Percentiles rank a stretch among this genome's conserved stretches.
These are phyloP conservation scores for Lolium rigidum DNA, from an alignment of 176 grass and related monocot genomes.

Conservation along the genomic window DNA sequence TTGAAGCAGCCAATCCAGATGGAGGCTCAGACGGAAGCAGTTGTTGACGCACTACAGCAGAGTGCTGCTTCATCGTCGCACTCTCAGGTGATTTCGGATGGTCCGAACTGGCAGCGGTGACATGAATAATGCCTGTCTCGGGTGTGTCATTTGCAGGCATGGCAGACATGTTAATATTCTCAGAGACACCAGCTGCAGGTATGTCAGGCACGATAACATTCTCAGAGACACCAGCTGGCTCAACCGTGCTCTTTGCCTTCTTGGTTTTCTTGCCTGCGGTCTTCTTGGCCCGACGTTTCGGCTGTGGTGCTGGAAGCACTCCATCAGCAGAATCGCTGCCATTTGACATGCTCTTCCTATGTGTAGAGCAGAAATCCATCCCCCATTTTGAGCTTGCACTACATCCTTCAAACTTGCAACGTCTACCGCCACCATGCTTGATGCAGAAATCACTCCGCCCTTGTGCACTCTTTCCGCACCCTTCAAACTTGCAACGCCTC, in stretches of 20 bases:
- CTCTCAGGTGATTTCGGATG: slow-evolving; percentile 24
- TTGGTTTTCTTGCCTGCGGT: not conserved
- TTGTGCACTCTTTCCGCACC: slow-evolving; percentile 54
- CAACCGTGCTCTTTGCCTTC: slow-evolving; percentile 25
- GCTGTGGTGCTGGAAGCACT: not conserved
- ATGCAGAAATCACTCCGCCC: slow-evolving; percentile 50
- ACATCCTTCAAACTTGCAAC: slow-evolving; percentile 50
- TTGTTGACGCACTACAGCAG: not conserved
- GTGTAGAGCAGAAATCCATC: slow-evolving; percentile 45
- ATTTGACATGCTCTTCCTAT: slow-evolving; percentile 37
- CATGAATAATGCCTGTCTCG: slow-evolving; percentile 12
- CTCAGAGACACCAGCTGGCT: not conserved
- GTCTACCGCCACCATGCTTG: slow-evolving; percentile 49
- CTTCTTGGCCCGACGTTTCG: slow-evolving; percentile 28
- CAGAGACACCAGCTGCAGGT: not conserved
- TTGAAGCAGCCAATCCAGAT: slow-evolving; percentile 19
- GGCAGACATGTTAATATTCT: not conserved
- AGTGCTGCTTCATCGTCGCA: not conserved
- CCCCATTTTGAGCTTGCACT: slow-evolving; percentile 52
- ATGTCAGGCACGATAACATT: not conserved
- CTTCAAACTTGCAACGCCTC: slow-evolving; percentile 55
- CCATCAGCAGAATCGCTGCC: not conserved
- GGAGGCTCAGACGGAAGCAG: not conserved
- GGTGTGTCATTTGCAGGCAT: not conserved
- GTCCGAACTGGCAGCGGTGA: not conserved